Evolutionary conservation across 2,329 filamentous ascomycete genomes (phyloP).

Genomic region (Trichoderma semiorbis): DNA sequence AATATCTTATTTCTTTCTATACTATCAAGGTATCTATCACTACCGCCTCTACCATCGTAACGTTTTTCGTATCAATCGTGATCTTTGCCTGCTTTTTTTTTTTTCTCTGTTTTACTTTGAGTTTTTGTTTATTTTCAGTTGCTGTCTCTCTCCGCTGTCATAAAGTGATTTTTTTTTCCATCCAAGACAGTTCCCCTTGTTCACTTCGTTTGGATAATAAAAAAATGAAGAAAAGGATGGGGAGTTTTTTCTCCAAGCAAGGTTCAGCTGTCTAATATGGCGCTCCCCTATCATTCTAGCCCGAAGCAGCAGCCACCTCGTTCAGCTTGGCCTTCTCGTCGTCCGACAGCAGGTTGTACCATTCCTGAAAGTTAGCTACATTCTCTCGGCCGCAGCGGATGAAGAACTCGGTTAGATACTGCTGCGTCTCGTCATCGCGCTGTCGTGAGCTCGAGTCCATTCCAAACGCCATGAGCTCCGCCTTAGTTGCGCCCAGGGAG

Average conservation of each 20-base stretch:
- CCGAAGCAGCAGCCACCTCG: conserved; percentile 43
- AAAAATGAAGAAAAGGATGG: background rate
- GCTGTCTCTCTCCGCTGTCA: background rate
- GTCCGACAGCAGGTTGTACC: conserved; percentile 53
- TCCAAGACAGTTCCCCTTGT: background rate
- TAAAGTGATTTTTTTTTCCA: background rate
- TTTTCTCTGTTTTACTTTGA: background rate
- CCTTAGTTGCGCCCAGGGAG: conserved; percentile 63
- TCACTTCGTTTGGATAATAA: background rate
- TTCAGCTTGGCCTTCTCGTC: conserved; percentile 56
- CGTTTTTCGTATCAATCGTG: conserved; percentile 6
- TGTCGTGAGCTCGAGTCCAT: conserved; percentile 60
- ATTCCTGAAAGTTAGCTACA: conserved; percentile 52
- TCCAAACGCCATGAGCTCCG: conserved; percentile 76
- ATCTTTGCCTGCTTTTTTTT: background rate
- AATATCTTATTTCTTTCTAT: conserved; percentile 1
- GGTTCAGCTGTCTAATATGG: no score
- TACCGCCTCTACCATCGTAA: background rate
- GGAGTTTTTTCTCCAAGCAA: no score
- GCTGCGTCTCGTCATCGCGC: conserved; percentile 86
- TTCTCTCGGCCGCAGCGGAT: conserved; percentile 54
- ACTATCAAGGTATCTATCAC: conserved; percentile 16
- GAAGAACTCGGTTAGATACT: conserved; percentile 82
- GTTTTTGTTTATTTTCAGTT: background rate
- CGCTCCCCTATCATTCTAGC: background rate